Percentiles rank a stretch among this genome's conserved stretches.
Conservation (phyloP, 1,284 basidiomycete species). For the Earliella scabrosa region DNA sequence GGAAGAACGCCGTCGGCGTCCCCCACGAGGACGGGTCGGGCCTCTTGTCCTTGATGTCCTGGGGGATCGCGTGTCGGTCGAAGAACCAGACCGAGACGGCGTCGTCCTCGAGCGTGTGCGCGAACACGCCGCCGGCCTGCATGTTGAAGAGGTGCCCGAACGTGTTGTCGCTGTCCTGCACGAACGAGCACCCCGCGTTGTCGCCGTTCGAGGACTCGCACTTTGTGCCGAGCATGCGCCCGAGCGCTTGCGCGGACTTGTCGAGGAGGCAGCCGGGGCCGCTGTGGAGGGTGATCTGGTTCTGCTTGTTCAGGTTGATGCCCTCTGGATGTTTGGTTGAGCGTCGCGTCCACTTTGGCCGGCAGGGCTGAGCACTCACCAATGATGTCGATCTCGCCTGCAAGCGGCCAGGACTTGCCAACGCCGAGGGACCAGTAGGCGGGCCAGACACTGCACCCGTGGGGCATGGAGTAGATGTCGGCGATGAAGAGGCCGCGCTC, state of each 20-base stretch:
- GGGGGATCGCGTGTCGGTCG: constrained; percentile 65
- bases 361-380: constrained; percentile 26
- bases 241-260: constrained; percentile 34
- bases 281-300: constrained; percentile 78
- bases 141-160: constrained; percentile 78
- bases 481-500: constrained; percentile 76
- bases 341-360: background rate
- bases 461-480: constrained; percentile 79
- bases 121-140: constrained; percentile 74
- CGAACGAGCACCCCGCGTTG: constrained; percentile 73
- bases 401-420: constrained; percentile 68
- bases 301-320: constrained; percentile 58
- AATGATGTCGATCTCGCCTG: constrained; percentile 47
- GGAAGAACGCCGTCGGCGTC: constrained; percentile 68
- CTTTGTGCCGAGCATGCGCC: constrained; percentile 40
- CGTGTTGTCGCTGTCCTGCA: constrained; percentile 52
- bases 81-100: constrained; percentile 86
- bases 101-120: constrained; percentile 65
- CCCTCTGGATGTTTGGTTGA: no score
- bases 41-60: constrained; percentile 59
- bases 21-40: constrained; percentile 76
- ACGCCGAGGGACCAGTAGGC: constrained; percentile 67
- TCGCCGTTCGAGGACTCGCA: constrained; percentile 52
- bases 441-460: constrained; percentile 84
- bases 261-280: constrained; percentile 55